These are phyloP conservation scores for Glycine tomentella DNA, from an alignment of 306 rosid genomes.

Conservation along the genomic window DNA sequence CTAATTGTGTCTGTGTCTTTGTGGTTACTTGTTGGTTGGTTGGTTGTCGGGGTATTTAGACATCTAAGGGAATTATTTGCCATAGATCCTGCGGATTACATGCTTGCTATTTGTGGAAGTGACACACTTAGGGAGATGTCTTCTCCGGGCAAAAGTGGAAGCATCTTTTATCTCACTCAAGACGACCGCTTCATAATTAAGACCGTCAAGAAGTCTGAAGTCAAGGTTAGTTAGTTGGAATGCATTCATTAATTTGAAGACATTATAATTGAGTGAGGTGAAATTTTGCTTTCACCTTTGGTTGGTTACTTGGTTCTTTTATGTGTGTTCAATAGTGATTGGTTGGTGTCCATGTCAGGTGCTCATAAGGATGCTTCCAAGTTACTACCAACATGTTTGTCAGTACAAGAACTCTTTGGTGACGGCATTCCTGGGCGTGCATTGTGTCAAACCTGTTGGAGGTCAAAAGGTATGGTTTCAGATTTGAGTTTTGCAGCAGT, in stretches of 20 bases:
- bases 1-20: constrained; percentile 50
- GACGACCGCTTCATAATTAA: constrained; percentile 65
- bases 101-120: constrained; percentile 62
- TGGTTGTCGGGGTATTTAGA: constrained; percentile 57
- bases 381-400: constrained; percentile 64
- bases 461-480: constrained; percentile 63
- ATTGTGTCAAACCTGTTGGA: constrained; percentile 68
- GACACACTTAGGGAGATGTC: constrained; percentile 63
- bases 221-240: constrained; percentile 59
- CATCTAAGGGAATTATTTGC: constrained; percentile 74
- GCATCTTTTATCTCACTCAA: constrained; percentile 68
- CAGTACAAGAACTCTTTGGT: constrained; percentile 61
- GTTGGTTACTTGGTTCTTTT: constrained; percentile 24
- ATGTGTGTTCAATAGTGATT: constrained; percentile 35
- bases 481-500: constrained; percentile 6
- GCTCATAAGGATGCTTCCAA: constrained; percentile 65
- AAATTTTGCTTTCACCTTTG: constrained; percentile 41
- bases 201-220: constrained; percentile 69
- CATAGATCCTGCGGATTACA: constrained; percentile 68
- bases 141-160: constrained; percentile 73
- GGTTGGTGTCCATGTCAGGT: constrained; percentile 56
- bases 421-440: constrained; percentile 63
- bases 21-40: constrained; percentile 53
- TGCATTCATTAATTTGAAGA: constrained; percentile 41
- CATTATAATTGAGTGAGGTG: constrained; percentile 37